phyloP scores from a whole-genome alignment of 768 basidiomycete species.

The Lentinula edodes region DNA sequence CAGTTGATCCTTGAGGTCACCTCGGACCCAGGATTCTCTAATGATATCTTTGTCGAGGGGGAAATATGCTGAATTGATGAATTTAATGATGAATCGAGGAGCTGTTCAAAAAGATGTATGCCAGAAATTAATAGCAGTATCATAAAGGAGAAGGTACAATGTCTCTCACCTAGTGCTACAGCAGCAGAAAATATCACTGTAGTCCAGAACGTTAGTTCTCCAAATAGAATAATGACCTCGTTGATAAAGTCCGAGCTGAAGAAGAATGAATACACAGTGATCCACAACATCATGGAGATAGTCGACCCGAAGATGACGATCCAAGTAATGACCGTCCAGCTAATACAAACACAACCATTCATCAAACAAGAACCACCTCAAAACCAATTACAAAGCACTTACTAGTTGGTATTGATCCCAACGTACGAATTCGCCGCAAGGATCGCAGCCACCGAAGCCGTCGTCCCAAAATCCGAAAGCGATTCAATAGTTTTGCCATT shows the following conservation, averaged over 20 bases:
- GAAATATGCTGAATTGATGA: conserved; percentile 58
- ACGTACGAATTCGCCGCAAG: conserved; percentile 87
- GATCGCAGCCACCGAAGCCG: conserved; percentile 82
- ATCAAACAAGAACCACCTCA: background rate
- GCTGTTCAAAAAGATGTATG: conserved; percentile 31
- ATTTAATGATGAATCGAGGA: conserved; percentile 80
- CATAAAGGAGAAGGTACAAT: background rate
- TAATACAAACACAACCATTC: conserved; percentile 18
- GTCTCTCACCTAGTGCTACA: conserved; percentile 60
- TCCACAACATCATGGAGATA: conserved; percentile 81
- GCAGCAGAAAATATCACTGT: conserved; percentile 64
- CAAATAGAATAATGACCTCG: conserved; percentile 69
- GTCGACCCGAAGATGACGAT: conserved; percentile 74
- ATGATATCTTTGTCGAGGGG: conserved; percentile 89
- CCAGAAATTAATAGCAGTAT: background rate
- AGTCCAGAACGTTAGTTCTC: conserved; percentile 80
- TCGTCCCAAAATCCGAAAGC: conserved; percentile 87
- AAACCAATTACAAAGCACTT: conserved; percentile 31
- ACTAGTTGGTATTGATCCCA: conserved; percentile 87
- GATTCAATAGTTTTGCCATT: conserved; percentile 76
- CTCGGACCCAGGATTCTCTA: conserved; percentile 85
- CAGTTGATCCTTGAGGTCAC: conserved; percentile 76
- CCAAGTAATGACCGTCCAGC: conserved; percentile 87
- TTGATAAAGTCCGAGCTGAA: conserved; percentile 64
- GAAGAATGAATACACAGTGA: conserved; percentile 83